These are phyloP conservation scores for Eragrostis tef DNA, from an alignment of 202 grass and related monocot genomes.

Conservation along the genomic window DNA sequence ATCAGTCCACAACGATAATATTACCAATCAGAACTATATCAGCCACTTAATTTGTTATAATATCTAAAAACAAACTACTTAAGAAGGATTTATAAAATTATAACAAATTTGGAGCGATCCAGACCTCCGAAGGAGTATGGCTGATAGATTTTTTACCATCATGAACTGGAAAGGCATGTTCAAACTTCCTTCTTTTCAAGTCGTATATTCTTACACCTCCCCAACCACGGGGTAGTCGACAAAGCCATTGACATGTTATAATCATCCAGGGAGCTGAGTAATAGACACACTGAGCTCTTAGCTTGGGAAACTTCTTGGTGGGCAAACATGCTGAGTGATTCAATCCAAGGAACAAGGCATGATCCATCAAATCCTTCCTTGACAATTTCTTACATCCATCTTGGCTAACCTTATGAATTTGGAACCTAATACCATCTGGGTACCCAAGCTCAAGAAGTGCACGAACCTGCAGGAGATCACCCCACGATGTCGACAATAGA, in stretches of 20 bases:
- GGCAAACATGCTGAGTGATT: slow-evolving; percentile 32
- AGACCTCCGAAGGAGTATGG: not conserved
- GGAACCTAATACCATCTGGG: not conserved
- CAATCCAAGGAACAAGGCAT: slow-evolving; percentile 6
- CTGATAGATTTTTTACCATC: not conserved
- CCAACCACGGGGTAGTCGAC: not conserved
- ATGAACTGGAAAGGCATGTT: not conserved
- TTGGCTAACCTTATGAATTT: not conserved
- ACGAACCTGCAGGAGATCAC: slow-evolving; percentile 18
- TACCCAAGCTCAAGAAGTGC: not conserved
- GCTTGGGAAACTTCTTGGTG: not conserved
- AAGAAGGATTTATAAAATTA: not conserved
- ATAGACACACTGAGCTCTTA: slow-evolving; percentile 1
- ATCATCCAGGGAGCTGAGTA: slow-evolving; percentile 4
- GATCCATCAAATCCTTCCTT: not conserved
- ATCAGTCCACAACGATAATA: too few species aligned
- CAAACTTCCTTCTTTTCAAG: not conserved
- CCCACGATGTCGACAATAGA: slow-evolving; percentile 24
- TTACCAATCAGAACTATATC: too few species aligned
- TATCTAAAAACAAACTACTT: not conserved
- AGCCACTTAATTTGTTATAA: not conserved
- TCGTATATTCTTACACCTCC: not conserved
- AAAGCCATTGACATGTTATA: not conserved
- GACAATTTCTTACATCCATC: not conserved
- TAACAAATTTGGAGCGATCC: not conserved